Evolutionary conservation across 2,329 filamentous ascomycete species (phyloP), one percentile per base, ranked within the genome.

Genomic region (Fusarium sp.): DNA sequence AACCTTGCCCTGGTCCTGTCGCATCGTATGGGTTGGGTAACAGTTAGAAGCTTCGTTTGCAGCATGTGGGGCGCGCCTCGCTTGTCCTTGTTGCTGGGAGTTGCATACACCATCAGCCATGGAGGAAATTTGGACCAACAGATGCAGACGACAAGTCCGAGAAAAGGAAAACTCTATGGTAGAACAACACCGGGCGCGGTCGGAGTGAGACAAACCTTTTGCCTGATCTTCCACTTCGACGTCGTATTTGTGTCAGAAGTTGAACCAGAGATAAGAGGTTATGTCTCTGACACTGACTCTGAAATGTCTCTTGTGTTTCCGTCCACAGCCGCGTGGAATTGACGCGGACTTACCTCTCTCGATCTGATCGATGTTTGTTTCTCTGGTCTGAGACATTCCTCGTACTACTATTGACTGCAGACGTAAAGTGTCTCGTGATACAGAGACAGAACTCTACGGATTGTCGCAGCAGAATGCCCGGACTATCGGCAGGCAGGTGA

Each of bases 1-100:
- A 62, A 41, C 24, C 57, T 10, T 37, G 22, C 29, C 32, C 47
- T 34, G 47, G 47, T 49, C 22, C 18, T 51, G 48, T 51, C 30
- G 30, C 48, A 51, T 37, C 30, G 13, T 29, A 42, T 42, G 24
- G 14, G 32, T 53, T 61, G 27, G 57, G 45, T 61, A 30, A 51
- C 59, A 61, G 59, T 30, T 56, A 46, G 41, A 71, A 57, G 57
- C 62, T 69, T 70, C 65, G 74, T 67, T 76, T 76, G 71, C 69
- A 70, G 71, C 62, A 72, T 69, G 74, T 75, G 74, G 74, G 74
- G 72, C 53, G 24, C 40, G 18, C 22, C 29, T 58, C 63, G 61
- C 22, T 52, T 65, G 61, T 52, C 45, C 45, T 51, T 65, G 54
- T 63, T 63, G 46, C 66, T 70, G 48, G 46, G 42, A 65, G 65